Evolutionary conservation across 139 green algal species (phyloP), one percentile per base, ranked within the genome.

Genomic region (Tetratostichococcus sp.): DNA sequence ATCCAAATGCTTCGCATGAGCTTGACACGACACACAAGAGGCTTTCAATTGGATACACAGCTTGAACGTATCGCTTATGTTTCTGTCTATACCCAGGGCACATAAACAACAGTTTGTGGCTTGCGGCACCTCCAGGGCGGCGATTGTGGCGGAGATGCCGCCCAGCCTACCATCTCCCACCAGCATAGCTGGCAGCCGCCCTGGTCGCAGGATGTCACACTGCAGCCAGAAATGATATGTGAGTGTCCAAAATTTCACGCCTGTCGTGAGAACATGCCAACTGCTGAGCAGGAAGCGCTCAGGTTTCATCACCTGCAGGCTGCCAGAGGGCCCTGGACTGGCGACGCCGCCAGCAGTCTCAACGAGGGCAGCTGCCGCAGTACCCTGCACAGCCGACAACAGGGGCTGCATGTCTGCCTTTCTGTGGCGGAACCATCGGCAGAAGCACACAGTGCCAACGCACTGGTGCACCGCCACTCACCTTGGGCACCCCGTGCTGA

Each of bases 291-390:
- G n/a, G n/a, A n/a, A n/a, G n/a, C n/a, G n/a, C n/a, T n/a, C n/a
- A n/a, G n/a, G n/a, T n/a, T n/a, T n/a, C n/a, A n/a, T n/a, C 65
- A 93, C 91, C 88, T 96, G 87, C 30, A 97, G 74, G 1, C 28
- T 80, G 16, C 95, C 93, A 23, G 88, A 94, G 1, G 95, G 94
- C 1, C 73, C 86, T 17, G 95, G 95, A 75, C 87, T 95, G 1
- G 83, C 85, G 57, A 96, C 89, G 0, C 95, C 95, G 0, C 95
- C 95, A 0, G 95, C 95, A 22, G 90, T 97, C 83, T 99, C 95
- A 28, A 99, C 77, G 30, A 99, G 71, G 1, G 82, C 79, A 43
- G 97, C 22, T 28, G 43, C 31, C 8, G 23, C n/a, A 30, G 4
- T 17, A 26, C 50, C 50, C 50, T 62, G 50, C 50, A 62, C 39